These are phyloP conservation scores for Sapria himalayana DNA, from an alignment of 345 rosid genomes.

Conservation along the genomic window DNA sequence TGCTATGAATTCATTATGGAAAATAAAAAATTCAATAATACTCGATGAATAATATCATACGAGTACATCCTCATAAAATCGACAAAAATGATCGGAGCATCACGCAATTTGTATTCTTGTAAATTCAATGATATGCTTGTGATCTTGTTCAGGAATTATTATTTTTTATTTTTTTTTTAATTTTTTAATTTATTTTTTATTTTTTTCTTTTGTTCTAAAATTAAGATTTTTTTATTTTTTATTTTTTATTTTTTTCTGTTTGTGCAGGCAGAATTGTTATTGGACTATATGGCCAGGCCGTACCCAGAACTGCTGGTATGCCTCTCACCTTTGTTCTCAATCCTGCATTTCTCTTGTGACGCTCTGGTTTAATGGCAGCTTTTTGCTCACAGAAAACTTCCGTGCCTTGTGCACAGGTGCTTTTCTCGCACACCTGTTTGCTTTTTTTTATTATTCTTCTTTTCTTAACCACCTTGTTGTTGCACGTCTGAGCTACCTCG, in stretches of 20 bases:
- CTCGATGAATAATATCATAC: too few species aligned
- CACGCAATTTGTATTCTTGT: too few species aligned
- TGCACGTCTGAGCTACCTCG: background rate
- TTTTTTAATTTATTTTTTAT: background rate
- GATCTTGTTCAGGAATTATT: too few species aligned
- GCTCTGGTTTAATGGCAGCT: slow-evolving; percentile 7
- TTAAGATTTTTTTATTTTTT: slow-evolving; percentile 1
- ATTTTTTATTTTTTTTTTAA: background rate
- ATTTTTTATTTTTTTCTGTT: slow-evolving; percentile 6
- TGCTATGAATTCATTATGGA: too few species aligned
- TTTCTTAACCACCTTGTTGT: slow-evolving; percentile 2
- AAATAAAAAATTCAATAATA: too few species aligned
- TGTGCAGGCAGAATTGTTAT: slow-evolving; percentile 83
- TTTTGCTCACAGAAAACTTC: slow-evolving; percentile 63
- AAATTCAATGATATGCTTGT: too few species aligned
- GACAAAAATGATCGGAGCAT: too few species aligned
- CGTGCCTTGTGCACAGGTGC: slow-evolving; percentile 93
- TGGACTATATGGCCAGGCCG: slow-evolving; percentile 78
- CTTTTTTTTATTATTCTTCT: too few species aligned
- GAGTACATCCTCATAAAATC: too few species aligned
- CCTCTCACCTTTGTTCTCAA: slow-evolving; percentile 6
- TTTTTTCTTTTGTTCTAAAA: background rate
- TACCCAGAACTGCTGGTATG: slow-evolving; percentile 88
- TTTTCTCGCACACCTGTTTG: too few species aligned
- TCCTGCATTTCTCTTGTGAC: background rate